These are phyloP conservation scores for Diutina mesorugosa DNA, from an alignment of 1,139 yeast genomes.

Conservation along the genomic window DNA sequence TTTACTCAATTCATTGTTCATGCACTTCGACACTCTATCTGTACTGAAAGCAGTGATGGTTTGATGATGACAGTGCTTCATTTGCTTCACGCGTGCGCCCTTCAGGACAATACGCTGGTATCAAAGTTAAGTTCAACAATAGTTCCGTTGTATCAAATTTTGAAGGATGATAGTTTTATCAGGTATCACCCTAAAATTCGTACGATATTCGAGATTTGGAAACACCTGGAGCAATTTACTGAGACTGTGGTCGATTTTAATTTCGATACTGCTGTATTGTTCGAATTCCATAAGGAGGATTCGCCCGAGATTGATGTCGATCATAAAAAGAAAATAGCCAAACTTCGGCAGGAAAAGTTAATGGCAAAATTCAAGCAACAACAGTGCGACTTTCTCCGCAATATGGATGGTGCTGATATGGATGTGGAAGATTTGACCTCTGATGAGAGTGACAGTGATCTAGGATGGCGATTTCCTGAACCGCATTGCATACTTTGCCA, in stretches of 20 bases:
- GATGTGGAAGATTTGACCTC: slow-evolving; percentile 21
- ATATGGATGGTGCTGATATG: slow-evolving; percentile 20
- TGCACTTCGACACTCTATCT: slow-evolving; percentile 28
- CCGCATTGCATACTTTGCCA: slow-evolving; percentile 83
- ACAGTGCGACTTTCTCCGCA: slow-evolving; percentile 55
- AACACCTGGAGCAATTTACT: not conserved
- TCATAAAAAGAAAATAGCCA: slow-evolving; percentile 55
- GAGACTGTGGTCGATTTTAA: not conserved
- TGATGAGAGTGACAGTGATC: slow-evolving; percentile 10
- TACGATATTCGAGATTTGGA: slow-evolving; percentile 27
- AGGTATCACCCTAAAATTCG: slow-evolving; percentile 39
- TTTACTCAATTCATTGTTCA: slow-evolving; percentile 41
- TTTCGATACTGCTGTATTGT: not conserved
- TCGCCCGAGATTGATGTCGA: slow-evolving; percentile 35
- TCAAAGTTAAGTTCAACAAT: slow-evolving; percentile 48
- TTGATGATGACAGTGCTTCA: slow-evolving; percentile 52
- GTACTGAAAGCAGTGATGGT: slow-evolving; percentile 34
- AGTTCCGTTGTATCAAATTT: slow-evolving; percentile 27
- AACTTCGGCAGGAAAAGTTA: slow-evolving; percentile 58
- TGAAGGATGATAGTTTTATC: slow-evolving; percentile 25
- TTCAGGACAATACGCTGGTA: slow-evolving; percentile 35
- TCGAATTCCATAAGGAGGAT: not conserved
- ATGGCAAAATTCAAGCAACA: slow-evolving; percentile 71
- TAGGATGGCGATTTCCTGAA: slow-evolving; percentile 63
- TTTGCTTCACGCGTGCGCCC: slow-evolving; percentile 45